Base-by-base conservation (phyloP, 257 asterid species). In the Voacanga thouarsii region DNA sequence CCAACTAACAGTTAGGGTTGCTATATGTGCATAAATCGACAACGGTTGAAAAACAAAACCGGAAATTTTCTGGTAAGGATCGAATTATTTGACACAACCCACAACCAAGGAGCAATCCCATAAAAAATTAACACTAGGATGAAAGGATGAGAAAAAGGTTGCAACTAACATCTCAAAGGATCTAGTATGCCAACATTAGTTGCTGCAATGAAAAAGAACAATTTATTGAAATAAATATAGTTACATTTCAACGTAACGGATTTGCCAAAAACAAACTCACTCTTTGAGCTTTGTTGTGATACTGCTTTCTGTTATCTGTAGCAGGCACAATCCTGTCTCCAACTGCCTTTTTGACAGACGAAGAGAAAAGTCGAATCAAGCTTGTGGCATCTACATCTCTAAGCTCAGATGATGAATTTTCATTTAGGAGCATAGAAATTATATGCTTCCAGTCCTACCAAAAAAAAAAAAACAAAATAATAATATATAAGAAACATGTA, bases 261-360 rank as follows among this genome's bases (percentile, higher is more conserved):
- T 53, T 73, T 55, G 43, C 28, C 24, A 55, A 56, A 56, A 56
- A 23, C 56, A 53, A 65, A 78, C 88, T 82, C 82, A 90, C 98
- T 88, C 86, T 90, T 80, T 94, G 98, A 81, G 94, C 96, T 81
- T 91, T 94, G 78, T 89, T 91, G 47, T 81, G 80, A 78, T 92
- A 89, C 44, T 89, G 95, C 80, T 87, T 92, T 87, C 94, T 93
- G 59, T 90, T 92, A 80, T 92, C 97, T 78, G 90, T 91, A 50
- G 92, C 94, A 81, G 98, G 98, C 80, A 96, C 97, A 77, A 96
- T 96, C 87, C 89, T 93, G 88, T 92, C 98, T 74, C 97, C 97
- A 33, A 96, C 94, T 59, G 99, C 97, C 93, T 96, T 96, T 80
- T 88, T 90, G n/a, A 88, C 77, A 72, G 99, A 96, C 61, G 98